Percentiles rank a stretch among this genome's conserved stretches.
phyloP scores from a whole-genome alignment of 768 basidiomycete genomes.

The Hygrophorus pudorinus region DNA sequence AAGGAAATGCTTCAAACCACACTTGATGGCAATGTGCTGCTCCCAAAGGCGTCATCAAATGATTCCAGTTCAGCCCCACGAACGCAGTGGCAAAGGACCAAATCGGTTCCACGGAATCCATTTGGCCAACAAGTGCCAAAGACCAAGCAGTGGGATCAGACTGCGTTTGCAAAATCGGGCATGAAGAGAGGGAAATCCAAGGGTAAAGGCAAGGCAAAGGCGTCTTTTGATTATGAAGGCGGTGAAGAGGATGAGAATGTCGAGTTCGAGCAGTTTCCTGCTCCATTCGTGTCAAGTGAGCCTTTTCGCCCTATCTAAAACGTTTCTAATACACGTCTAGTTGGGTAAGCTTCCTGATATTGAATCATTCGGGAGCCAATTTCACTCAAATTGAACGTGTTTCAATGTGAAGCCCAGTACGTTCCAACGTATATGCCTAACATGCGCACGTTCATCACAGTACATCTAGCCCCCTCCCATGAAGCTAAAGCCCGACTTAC shows the following conservation, averaged over 20 bases:
- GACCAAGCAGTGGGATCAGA: constrained; percentile 87
- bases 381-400: not conserved
- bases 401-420: constrained; percentile 12
- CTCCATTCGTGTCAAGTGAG: constrained; percentile 63
- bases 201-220: constrained; percentile 40
- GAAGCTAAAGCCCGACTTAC: constrained; percentile 68
- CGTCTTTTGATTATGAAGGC: constrained; percentile 40
- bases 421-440: not conserved
- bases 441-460: not conserved
- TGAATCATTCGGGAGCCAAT: not conserved
- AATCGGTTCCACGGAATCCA: constrained; percentile 30
- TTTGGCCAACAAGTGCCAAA: constrained; percentile 52
- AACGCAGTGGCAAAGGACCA: constrained; percentile 29
- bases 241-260: constrained; percentile 49
- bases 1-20: constrained; percentile 49
- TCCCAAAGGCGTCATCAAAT: constrained; percentile 20
- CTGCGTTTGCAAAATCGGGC: constrained; percentile 77
- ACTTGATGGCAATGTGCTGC: constrained; percentile 49
- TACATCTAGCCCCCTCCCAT: constrained; percentile 53
- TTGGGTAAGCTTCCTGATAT: constrained; percentile 34
- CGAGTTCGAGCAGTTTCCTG: constrained; percentile 80
- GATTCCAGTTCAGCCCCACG: constrained; percentile 16
- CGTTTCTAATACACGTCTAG: constrained; percentile 19
- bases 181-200: constrained; percentile 44
- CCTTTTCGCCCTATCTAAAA: not conserved